Base-by-base conservation (phyloP, 129 eudicot species). In the Centella asiatica region DNA sequence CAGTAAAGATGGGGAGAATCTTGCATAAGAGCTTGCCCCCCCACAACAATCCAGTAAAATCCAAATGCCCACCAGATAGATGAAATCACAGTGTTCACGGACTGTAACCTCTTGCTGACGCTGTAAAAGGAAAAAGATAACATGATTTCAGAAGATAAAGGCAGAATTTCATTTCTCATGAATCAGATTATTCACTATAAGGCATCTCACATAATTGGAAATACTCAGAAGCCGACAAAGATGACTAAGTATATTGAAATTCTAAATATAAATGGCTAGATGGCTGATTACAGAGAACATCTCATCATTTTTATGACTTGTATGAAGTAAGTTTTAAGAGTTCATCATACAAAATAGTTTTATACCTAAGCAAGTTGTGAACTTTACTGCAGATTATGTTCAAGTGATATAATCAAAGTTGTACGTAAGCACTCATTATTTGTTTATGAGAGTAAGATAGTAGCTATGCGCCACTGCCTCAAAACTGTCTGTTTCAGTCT, bases 1-100 rank as follows among this genome's bases (percentile, higher is more conserved):
- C 87, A 77, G 55, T 77, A 81, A 55, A 77, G 78, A 25, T 69
- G 70, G 14, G 87, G 87, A n/a, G 87, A 74, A 65, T 77, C 78
- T 61, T 66, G 77, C 63, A 64, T 40, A 73, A 82, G 83, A n/a
- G 72, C 56, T 24, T 73, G 80, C 52, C 80, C 83, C 33, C 83
- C 87, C 22, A 40, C 47, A 49, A 66, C 59, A 66, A 71, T 67
- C 83, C 87, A 77, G 26, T 70, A 77, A 32, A 77, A 81, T 48
- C 80, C 83, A 23, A 81, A 44, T 62, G 71, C 75, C 87, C 83
- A 81, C 83, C 83, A 81, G 26, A 81, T 47, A 6, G 77, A 81
- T 56, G 80, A 77, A 22, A 75, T 60, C 23, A 81, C 83, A 25
- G 87, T 66, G 34, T 77, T 70, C 15, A 69, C 33, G 3, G 87